phyloP scores from a whole-genome alignment of 495 filamentous ascomycete genomes.

The Podospora comata region DNA sequence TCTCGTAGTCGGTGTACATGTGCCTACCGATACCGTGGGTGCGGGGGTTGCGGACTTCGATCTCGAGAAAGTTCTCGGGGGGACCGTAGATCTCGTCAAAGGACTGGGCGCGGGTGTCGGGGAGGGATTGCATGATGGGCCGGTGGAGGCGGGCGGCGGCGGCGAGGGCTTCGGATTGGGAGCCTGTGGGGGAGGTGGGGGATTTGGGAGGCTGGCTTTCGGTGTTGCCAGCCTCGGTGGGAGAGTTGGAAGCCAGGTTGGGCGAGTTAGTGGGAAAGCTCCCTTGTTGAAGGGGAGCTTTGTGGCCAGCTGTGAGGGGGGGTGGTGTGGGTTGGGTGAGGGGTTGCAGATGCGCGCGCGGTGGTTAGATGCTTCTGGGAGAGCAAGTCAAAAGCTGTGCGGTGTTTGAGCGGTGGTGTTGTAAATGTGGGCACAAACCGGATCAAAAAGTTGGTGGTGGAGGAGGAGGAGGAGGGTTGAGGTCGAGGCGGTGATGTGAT shows the following conservation, averaged over 20 bases:
- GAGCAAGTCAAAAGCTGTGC: neutral
- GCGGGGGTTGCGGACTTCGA: constrained; percentile 93
- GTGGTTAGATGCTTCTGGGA: neutral
- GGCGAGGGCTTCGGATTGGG: constrained; percentile 16
- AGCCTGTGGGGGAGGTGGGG: constrained; percentile 35
- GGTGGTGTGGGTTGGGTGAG: neutral
- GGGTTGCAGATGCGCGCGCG: neutral
- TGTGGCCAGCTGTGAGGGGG: neutral
- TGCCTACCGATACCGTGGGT: constrained; percentile 90
- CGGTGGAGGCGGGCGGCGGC: constrained; percentile 46
- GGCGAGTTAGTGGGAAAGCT: neutral
- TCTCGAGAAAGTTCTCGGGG: constrained; percentile 97
- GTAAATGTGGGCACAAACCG: neutral
- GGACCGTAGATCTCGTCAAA: constrained; percentile 99
- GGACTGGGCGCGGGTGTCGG: constrained; percentile 82
- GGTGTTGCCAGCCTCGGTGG: constrained; percentile 8
- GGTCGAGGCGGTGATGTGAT: neutral
- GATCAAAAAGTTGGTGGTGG: neutral
- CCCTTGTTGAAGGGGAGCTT: constrained; percentile 4
- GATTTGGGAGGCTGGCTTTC: constrained; percentile 13
- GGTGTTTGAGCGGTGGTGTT: neutral
- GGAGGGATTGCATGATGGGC: constrained; percentile 74
- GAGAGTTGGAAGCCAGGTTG: neutral
- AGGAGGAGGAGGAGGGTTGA: neutral
- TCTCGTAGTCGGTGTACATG: constrained; percentile 99